Evolutionary conservation across 371 early-diverging fungal species (phyloP).

Genomic region (Apophysomyces trapeziformis): DNA sequence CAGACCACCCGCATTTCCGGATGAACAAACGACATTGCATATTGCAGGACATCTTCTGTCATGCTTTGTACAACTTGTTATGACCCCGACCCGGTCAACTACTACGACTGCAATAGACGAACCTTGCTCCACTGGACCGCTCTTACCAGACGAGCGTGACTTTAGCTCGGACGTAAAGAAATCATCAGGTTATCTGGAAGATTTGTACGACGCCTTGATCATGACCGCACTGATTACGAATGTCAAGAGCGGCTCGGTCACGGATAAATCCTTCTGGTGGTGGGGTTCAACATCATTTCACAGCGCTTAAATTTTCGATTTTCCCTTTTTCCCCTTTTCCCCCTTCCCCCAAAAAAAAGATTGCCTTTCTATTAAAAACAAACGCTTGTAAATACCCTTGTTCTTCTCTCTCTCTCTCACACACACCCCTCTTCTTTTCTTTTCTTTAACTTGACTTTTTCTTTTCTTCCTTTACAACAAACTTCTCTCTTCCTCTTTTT

Average conservation of each 20-base stretch:
- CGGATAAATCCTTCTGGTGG: slow-evolving; percentile 47
- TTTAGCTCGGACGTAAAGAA: slow-evolving; percentile 21
- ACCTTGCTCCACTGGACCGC: slow-evolving; percentile 22
- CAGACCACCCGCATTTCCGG: not conserved
- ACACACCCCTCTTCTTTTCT: too few relatives aligned
- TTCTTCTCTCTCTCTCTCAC: not conserved
- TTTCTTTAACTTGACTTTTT: not conserved
- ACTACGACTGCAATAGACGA: slow-evolving; percentile 10
- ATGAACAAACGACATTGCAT: slow-evolving; percentile 11
- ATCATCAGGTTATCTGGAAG: slow-evolving; percentile 41
- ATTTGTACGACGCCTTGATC: slow-evolving; percentile 50
- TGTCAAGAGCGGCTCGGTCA: slow-evolving; percentile 16
- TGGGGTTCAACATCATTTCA: slow-evolving; percentile 31
- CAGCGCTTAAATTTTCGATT: slow-evolving; percentile 12
- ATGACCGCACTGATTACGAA: slow-evolving; percentile 38
- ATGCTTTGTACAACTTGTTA: slow-evolving; percentile 35
- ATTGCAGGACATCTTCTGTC: slow-evolving; percentile 36
- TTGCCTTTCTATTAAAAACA: not conserved
- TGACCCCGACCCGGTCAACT: slow-evolving; percentile 15
- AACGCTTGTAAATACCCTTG: slow-evolving; percentile 6
- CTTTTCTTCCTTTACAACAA: not conserved
- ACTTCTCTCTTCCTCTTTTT: slow-evolving; percentile 1
- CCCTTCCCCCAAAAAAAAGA: slow-evolving; percentile 17
- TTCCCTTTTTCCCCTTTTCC: not conserved
- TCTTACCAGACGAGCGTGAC: slow-evolving; percentile 43